A percentile compares a stretch with the other conserved stretches of the same genome.
Evolutionary conservation across 2,329 filamentous ascomycete species (phyloP).

Genomic region (Laburnicola sp.): DNA sequence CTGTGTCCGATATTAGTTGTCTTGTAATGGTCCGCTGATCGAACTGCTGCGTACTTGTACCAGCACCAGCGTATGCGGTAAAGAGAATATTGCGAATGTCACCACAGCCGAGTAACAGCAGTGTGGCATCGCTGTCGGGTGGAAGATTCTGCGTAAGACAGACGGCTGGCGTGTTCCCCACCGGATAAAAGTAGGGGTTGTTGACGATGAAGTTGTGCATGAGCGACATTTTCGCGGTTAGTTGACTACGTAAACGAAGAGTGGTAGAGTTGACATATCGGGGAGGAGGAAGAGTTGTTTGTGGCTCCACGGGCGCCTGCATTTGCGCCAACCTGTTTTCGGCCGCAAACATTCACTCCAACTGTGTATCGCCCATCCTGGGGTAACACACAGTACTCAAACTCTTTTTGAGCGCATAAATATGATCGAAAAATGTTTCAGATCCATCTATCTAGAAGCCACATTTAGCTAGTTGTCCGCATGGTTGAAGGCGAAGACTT

Average conservation of each 20-base stretch:
- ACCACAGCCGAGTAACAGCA: conserved; percentile 59
- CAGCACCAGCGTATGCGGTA: conserved; percentile 11
- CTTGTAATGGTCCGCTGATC: conserved; percentile 10
- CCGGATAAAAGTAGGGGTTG: conserved; percentile 42
- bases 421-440: no score
- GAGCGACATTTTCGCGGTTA: not conserved
- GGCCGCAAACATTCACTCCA: no score
- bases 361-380: no score
- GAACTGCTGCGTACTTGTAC: conserved; percentile 13
- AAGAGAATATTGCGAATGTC: conserved; percentile 62
- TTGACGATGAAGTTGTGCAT: not conserved
- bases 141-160: conserved; percentile 44
- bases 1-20: no score
- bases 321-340: no score
- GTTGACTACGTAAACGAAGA: no score
- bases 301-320: no score
- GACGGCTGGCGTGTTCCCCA: conserved; percentile 55
- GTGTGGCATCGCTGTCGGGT: conserved; percentile 24
- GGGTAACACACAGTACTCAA: no score
- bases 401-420: no score
- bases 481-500: no score
- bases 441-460: no score
- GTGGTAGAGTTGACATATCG: not conserved
- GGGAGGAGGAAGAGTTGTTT: not conserved
- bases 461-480: no score